phyloP scores from a whole-genome alignment of 1,284 basidiomycete genomes.

The Irpex sp. region DNA sequence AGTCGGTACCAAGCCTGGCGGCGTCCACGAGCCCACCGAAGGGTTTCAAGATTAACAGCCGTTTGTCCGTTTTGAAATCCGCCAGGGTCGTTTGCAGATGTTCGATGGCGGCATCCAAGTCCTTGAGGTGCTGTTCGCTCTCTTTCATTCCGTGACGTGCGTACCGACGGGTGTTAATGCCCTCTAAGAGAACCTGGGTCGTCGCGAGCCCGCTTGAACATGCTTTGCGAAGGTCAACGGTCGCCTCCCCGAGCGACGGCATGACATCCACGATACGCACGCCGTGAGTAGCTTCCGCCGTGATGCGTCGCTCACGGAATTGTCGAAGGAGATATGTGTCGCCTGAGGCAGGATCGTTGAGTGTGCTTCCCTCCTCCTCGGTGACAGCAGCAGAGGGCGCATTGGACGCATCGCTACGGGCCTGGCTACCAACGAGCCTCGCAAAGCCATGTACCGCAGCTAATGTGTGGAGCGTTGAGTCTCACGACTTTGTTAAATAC shows the following conservation, averaged over 20 bases:
- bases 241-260: conserved; percentile 42
- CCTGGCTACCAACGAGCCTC: conserved; percentile 21
- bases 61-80: conserved; percentile 36
- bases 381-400: background rate
- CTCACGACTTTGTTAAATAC: background rate
- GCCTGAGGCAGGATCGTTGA: conserved; percentile 9
- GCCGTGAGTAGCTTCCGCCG: conserved; percentile 33
- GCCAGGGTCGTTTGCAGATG: conserved; percentile 34
- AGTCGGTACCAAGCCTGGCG: conserved; percentile 7
- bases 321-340: conserved; percentile 42
- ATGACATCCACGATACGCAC: conserved; percentile 45
- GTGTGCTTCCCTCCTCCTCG: background rate
- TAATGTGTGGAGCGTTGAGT: conserved; percentile 6
- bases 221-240: conserved; percentile 38
- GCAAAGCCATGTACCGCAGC: conserved; percentile 31
- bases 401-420: conserved; percentile 2
- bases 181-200: conserved; percentile 33
- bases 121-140: conserved; percentile 22
- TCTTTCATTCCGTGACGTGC: conserved; percentile 21
- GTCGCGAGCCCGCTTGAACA: conserved; percentile 32
- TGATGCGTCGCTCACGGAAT: conserved; percentile 28
- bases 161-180: conserved; percentile 49
- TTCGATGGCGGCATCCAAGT: conserved; percentile 36
- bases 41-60: conserved; percentile 44
- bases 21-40: conserved; percentile 34